These are phyloP conservation scores for Pseudocercospora vitis DNA, from an alignment of 2,329 filamentous ascomycete genomes.

Conservation along the genomic window DNA sequence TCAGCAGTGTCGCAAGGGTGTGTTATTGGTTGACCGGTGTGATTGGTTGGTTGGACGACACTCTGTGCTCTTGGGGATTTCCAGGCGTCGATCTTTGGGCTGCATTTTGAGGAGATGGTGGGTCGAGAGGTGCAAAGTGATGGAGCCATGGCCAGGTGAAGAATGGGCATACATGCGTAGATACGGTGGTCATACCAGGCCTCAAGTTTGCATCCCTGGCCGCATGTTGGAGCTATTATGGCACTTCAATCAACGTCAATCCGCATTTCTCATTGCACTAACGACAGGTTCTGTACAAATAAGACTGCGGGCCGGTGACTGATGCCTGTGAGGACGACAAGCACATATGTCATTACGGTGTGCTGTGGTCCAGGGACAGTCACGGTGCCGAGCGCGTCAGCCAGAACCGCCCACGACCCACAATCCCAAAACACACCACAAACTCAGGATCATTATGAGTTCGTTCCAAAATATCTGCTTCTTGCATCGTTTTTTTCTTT, in stretches of 20 bases:
- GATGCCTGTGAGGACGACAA: not conserved
- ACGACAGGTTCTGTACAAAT: constrained; percentile 2
- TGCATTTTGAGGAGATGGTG: not conserved
- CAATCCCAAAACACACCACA: not conserved
- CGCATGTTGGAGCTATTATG: too few species aligned
- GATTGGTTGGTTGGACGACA: constrained; percentile 3
- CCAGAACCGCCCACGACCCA: not conserved
- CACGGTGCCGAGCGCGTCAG: not conserved
- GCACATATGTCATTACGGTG: not conserved
- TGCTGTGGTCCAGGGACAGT: not conserved
- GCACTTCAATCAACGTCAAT: not conserved
- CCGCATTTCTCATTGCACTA: not conserved
- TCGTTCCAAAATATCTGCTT: not conserved
- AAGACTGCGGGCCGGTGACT: not conserved
- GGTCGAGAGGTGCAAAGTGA: constrained; percentile 6
- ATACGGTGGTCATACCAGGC: too few species aligned
- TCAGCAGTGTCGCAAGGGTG: not conserved
- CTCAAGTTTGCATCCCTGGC: too few species aligned
- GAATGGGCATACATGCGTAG: not conserved
- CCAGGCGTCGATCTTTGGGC: not conserved
- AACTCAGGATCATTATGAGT: not conserved
- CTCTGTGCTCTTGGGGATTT: not conserved
- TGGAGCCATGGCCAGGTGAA: not conserved
- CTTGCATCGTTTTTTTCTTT: not conserved
- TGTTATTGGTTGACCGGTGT: not conserved